phyloP scores from a whole-genome alignment of 352 stramenopile species.

The Phytopythium helicoides region DNA sequence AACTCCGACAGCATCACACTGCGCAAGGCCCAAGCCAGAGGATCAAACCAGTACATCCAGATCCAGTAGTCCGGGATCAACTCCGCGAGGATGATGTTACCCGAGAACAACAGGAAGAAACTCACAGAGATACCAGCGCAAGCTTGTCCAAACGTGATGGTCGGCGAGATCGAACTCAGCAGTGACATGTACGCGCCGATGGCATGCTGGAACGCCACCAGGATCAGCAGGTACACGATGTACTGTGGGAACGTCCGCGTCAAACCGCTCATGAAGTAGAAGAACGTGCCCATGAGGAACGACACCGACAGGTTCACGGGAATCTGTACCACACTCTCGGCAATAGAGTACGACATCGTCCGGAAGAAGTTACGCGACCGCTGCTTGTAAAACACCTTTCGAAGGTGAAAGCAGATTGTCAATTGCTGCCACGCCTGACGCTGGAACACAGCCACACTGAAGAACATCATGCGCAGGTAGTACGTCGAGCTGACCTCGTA shows the following conservation, averaged over 20 bases:
- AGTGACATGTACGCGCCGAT: slow-evolving; percentile 47
- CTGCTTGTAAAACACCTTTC: slow-evolving; percentile 91
- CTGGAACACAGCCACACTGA: slow-evolving; percentile 64
- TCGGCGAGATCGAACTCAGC: slow-evolving; percentile 31
- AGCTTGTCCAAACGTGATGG: slow-evolving; percentile 33
- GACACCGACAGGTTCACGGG: slow-evolving; percentile 65
- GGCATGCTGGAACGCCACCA: slow-evolving; percentile 62
- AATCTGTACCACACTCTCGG: slow-evolving; percentile 48
- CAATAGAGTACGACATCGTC: slow-evolving; percentile 78
- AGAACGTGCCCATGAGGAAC: slow-evolving; percentile 58
- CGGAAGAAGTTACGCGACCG: slow-evolving; percentile 87
- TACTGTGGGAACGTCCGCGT: slow-evolving; percentile 46
- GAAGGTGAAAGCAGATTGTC: slow-evolving; percentile 52
- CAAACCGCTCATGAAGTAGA: slow-evolving; percentile 83
- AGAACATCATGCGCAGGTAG: slow-evolving; percentile 75
- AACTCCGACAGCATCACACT: slow-evolving; percentile 45
- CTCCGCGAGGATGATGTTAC: slow-evolving; percentile 50
- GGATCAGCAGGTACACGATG: slow-evolving; percentile 63
- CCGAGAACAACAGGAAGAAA: slow-evolving; percentile 56
- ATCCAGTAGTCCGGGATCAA: slow-evolving; percentile 50
- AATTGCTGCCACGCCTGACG: slow-evolving; percentile 70
- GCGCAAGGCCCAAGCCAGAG: slow-evolving; percentile 40
- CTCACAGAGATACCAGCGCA: slow-evolving; percentile 33
- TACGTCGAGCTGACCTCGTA: slow-evolving; percentile 49
- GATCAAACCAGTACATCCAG: slow-evolving; percentile 57